Evolutionary conservation across 805 yeast genomes (phyloP).

Genomic region (Candida insectorum): DNA sequence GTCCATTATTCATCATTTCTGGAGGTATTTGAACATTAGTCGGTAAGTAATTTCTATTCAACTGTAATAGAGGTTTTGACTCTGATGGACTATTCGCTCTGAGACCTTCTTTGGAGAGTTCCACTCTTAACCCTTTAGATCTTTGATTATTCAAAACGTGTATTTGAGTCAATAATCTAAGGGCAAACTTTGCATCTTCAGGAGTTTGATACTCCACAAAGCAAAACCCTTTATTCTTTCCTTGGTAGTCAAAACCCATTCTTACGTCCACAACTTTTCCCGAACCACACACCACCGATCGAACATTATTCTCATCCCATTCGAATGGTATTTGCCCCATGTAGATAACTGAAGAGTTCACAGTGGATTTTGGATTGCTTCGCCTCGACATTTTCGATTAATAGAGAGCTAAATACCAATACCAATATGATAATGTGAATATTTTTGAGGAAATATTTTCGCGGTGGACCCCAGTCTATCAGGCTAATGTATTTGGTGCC

Average conservation of each 20-base stretch:
- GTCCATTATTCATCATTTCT: conserved; percentile 30
- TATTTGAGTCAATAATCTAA: conserved; percentile 41
- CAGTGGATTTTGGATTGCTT: background rate
- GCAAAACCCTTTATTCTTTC: conserved; percentile 64
- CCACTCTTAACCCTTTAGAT: conserved; percentile 50
- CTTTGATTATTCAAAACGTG: conserved; percentile 24
- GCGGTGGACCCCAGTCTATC: too few relatives aligned
- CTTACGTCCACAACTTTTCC: conserved; percentile 70
- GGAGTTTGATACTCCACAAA: conserved; percentile 57
- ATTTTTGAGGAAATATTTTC: too few relatives aligned
- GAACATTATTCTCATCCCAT: conserved; percentile 64
- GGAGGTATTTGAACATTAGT: conserved; percentile 55
- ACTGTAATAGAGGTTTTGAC: conserved; percentile 39
- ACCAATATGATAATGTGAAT: too few relatives aligned
- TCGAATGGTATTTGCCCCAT: conserved; percentile 66
- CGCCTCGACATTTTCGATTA: too few relatives aligned
- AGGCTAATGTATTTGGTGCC: too few relatives aligned
- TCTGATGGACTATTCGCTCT: conserved; percentile 32
- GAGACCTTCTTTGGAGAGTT: conserved; percentile 59
- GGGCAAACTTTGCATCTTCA: conserved; percentile 51
- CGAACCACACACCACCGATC: conserved; percentile 64
- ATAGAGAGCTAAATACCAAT: too few relatives aligned
- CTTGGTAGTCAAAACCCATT: conserved; percentile 54
- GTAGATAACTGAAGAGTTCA: conserved; percentile 42
- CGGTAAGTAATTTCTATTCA: conserved; percentile 50